Conservation (phyloP, 1,139 yeast species). For the Blastobotrys capitulatus region DNA sequence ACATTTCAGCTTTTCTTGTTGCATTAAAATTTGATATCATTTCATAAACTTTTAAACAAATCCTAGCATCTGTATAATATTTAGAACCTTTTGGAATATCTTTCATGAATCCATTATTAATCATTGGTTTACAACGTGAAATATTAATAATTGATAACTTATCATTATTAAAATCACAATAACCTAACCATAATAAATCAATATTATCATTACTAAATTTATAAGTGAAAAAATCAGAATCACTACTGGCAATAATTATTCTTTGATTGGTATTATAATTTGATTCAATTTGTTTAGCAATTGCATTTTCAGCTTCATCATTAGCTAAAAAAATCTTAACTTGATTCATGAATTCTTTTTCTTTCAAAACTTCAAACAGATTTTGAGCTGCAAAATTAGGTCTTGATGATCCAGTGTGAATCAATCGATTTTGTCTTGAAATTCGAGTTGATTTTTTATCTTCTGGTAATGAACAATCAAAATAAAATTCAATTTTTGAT, state of each 20-base stretch:
- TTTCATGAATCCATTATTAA: neutral
- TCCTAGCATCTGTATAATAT: neutral
- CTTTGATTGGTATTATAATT: neutral
- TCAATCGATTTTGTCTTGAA: neutral
- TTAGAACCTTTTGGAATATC: neutral
- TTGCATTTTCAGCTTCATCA: conserved; percentile 20
- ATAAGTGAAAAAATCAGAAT: conserved; percentile 18
- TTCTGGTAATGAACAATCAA: conserved; percentile 12
- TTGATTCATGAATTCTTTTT: conserved; percentile 1
- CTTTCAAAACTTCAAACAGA: conserved; percentile 6
- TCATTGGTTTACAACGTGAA: neutral
- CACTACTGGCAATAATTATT: conserved; percentile 12
- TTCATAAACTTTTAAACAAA: no score
- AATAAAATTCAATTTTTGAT: neutral
- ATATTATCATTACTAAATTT: conserved; percentile 1
- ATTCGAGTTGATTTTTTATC: conserved; percentile 3
- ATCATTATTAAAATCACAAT: conserved; percentile 1
- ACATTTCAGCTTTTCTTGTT: no score
- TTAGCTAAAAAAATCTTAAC: conserved; percentile 6
- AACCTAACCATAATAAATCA: conserved; percentile 2
- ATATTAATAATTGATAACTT: neutral
- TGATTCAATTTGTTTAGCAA: conserved; percentile 8
- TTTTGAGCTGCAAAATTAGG: conserved; percentile 6
- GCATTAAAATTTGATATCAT: no score
- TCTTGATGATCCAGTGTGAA: neutral